These are phyloP conservation scores for Penicillium fimorum DNA, from an alignment of 495 filamentous ascomycete species.

Conservation along the genomic window DNA sequence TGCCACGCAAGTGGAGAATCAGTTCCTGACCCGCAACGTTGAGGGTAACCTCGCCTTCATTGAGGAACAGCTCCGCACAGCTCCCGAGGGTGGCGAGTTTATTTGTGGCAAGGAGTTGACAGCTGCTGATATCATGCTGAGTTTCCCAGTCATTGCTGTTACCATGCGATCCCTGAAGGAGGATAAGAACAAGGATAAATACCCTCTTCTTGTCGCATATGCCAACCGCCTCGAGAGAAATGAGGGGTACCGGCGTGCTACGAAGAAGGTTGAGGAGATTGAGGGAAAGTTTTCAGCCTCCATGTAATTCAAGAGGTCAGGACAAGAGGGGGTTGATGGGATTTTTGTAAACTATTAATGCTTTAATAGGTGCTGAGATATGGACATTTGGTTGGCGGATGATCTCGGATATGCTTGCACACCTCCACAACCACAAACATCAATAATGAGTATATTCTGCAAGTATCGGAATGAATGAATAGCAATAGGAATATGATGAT, in stretches of 20 bases:
- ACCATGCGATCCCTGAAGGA: constrained; percentile 42
- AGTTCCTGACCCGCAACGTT: constrained; percentile 63
- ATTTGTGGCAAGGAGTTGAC: constrained; percentile 72
- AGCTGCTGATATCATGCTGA: constrained; percentile 77
- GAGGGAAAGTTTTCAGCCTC: constrained; percentile 55
- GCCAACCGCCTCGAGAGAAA: constrained; percentile 57
- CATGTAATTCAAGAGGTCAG: constrained; percentile 22
- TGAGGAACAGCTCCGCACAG: constrained; percentile 65
- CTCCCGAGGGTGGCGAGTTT: constrained; percentile 61
- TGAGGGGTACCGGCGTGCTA: constrained; percentile 61
- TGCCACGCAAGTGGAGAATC: constrained; percentile 56
- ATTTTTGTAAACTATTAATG: neutral
- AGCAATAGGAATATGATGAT: neutral
- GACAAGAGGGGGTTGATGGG: neutral
- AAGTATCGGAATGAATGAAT: neutral
- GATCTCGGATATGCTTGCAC: neutral
- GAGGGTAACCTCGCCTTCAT: constrained; percentile 67
- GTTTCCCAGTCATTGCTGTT: constrained; percentile 65
- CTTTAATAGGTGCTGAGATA: neutral
- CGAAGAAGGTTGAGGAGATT: constrained; percentile 58
- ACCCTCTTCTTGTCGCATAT: constrained; percentile 64
- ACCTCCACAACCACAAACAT: neutral
- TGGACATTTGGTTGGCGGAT: constrained; percentile 8
- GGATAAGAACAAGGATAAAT: constrained; percentile 51
- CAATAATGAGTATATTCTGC: neutral